Base-by-base conservation (phyloP, 2,329 filamentous ascomycete genomes). In the Fusarium abutilonis region DNA sequence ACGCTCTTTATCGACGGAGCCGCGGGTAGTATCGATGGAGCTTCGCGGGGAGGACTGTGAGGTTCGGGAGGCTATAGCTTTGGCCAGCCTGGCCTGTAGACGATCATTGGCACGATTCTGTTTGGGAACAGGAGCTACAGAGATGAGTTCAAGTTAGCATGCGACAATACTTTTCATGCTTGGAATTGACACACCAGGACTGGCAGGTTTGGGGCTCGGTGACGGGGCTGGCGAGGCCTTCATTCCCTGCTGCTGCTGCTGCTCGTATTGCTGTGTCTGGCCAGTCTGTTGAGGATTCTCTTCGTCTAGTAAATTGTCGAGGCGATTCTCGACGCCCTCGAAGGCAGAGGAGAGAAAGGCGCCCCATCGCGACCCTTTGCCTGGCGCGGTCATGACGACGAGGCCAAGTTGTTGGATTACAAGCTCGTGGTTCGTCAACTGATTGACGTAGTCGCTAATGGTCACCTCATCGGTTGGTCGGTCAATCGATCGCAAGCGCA, bases 251-350 rank as follows among this genome's bases (percentile, higher is more conserved):
- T 66, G 63, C 15, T 66, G 63, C 31, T 66, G 63, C 15, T 66
- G 63, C 31, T 66, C 63, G 40, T 66, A 64, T 19, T 48, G 42
- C 17, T 44, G 42, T 36, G 44, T 35, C 31, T 64, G 63, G 31
- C 44, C 19, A 34, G 32, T 42, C 35, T 60, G 54, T 58, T 69
- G 68, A 11, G 54, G 61, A 8, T 71, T 85, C 39, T 89, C 87
- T 52, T 91, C 88, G 66, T 97, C 93, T 59, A 99, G 84, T 56
- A 99, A 96, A 45, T 86, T 93, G 75, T 99, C 95, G 57, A 99
- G 85, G 39, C 91, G 88, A 57, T 93, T 96, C 79, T 99, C 95
- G 55, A 99, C 90, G 59, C 93, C 93, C 51, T 93, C 93, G 59
- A 98, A 92, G 63, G 94, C 93, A 76, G 94, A 92, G 65, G 93